A percentile compares a stretch with the other conserved stretches of the same genome.
Evolutionary conservation across 2,329 filamentous ascomycete genomes (phyloP).

Genomic region (Xylariaceae sp.): DNA sequence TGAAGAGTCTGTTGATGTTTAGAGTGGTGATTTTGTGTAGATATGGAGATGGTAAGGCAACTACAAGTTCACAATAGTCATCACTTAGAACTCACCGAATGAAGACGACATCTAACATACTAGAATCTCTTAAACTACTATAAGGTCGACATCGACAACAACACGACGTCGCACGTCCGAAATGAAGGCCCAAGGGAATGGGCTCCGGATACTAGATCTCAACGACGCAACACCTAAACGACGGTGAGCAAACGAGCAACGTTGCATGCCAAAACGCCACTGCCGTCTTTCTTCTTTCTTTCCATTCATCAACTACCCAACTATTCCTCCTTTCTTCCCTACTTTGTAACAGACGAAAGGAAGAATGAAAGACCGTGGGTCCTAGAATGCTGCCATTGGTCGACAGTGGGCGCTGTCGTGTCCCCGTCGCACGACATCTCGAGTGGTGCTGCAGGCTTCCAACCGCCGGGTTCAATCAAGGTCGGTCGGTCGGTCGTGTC

Average conservation of each 20-base stretch:
- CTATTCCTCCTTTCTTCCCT: background rate
- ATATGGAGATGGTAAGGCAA: no score
- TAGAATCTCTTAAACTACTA: no score
- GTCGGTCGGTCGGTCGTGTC: conserved; percentile 4
- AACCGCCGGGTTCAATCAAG: conserved; percentile 28
- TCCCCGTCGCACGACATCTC: conserved; percentile 27
- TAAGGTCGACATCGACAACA: no score
- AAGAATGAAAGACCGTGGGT: background rate
- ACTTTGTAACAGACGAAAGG: no score
- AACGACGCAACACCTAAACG: background rate
- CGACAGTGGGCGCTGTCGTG: conserved; percentile 22
- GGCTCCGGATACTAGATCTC: conserved; percentile 1
- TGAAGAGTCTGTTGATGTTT: no score
- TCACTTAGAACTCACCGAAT: no score
- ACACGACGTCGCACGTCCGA: background rate
- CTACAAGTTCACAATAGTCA: no score
- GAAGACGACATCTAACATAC: no score
- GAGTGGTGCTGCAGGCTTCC: conserved; percentile 28
- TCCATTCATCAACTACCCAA: no score
- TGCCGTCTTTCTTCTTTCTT: no score
- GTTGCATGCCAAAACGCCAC: background rate
- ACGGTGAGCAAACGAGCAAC: conserved; percentile 1
- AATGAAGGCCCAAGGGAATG: conserved; percentile 1
- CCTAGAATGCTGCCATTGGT: background rate
- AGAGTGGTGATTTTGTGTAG: no score